Evolutionary conservation across 192 early-diverging fungal species (phyloP), one percentile per base, ranked within the genome.

Genomic region (Chytriomyces hyalinus): DNA sequence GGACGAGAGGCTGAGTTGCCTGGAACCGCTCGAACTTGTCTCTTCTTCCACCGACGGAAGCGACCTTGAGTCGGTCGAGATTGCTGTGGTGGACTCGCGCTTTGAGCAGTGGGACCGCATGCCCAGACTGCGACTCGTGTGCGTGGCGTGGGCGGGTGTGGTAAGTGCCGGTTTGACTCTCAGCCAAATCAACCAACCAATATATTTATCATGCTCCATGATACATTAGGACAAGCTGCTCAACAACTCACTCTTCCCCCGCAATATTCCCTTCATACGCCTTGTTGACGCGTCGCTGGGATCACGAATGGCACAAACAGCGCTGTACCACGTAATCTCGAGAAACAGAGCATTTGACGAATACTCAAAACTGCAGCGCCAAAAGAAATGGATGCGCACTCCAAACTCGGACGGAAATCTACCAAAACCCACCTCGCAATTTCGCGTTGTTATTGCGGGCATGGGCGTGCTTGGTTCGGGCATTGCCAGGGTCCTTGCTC

Each of bases 391-490:
- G 75, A 45, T 26, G 46, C 11, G 45, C 49, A 70, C 22, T 11
- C 68, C 65, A 15, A 49, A 20, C 10, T 36, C 28, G 28, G 28
- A 36, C 28, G 67, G 65, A 46, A 11, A 6, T 6, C 45, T 76
- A 5, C 65, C 65, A n/a, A 69, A 43, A 66, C 67, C 75, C 8
- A 65, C 24, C 6, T 11, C 36, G 10, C 43, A 76, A 6, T 49
- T 10, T 13, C 47, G 49, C 0, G 49, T 76, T 67, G 75, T 43
- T 26, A 28, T 76, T 67, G 15, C 67, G 24, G 75, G 75, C 46
- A 67, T 76, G 65, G 75, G 75, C 7, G 75, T 68, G 46, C 44
- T 76, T 5, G 75, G 75, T 4, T 43, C n/a, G 13, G 65, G 67
- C 20, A 44, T 53, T 17, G 45, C 64, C 6, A 44, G 13, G 22